These are phyloP conservation scores for Gliomastix tumulicola DNA, from an alignment of 2,329 filamentous ascomycete species.

Conservation along the genomic window DNA sequence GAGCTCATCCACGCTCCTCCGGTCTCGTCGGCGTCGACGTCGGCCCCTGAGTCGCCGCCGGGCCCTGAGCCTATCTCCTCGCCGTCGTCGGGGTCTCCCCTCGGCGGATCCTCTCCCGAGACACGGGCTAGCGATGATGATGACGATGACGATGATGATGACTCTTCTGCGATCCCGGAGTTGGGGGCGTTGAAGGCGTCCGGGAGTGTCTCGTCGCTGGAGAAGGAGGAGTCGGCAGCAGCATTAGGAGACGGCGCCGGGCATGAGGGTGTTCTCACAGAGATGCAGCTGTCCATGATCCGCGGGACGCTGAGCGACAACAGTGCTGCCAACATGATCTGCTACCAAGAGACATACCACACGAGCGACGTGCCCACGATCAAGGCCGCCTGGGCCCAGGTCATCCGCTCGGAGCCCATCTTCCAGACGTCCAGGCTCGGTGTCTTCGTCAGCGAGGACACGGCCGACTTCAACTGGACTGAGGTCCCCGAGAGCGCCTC, in stretches of 20 bases:
- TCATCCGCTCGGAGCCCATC: conserved; percentile 15
- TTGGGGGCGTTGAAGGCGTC: no score
- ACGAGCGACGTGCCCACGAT: conserved; percentile 8
- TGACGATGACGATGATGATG: no score
- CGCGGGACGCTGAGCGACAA: conserved; percentile 9
- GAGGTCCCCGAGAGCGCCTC: no score
- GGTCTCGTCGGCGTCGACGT: neutral
- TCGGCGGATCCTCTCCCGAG: no score
- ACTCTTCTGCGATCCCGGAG: no score
- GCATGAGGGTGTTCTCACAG: conserved; percentile 1
- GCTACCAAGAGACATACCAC: conserved; percentile 9
- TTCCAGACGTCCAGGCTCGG: conserved; percentile 9
- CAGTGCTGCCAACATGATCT: conserved; percentile 14
- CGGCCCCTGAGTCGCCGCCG: no score
- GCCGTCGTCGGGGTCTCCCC: no score
- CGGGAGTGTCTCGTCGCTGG: no score
- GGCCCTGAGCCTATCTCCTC: no score
- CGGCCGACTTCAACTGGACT: neutral
- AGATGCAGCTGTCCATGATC: conserved; percentile 16
- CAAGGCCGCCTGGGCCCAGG: conserved; percentile 16
- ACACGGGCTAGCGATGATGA: no score
- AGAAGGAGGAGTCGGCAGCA: no score
- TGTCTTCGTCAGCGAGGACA: neutral
- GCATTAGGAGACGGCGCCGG: no score
- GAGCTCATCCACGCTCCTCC: neutral